Conservation (phyloP, 208 protist species). For the Leishmania braziliensis region DNA sequence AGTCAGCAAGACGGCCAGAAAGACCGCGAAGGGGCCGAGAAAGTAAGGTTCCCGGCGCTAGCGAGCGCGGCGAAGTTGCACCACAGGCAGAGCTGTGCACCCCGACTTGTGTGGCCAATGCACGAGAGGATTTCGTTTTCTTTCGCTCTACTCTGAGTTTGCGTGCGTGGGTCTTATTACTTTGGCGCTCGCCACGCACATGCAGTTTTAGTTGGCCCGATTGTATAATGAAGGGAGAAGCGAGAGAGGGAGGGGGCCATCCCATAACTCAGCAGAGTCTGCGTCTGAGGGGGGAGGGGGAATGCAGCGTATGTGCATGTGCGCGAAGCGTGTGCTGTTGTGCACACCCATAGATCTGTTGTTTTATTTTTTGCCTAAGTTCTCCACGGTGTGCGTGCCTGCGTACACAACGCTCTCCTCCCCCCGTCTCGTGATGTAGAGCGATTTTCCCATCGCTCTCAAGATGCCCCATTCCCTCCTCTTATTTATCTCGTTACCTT, state of each 20-base stretch:
- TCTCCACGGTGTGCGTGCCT: background rate
- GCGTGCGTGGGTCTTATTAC: background rate
- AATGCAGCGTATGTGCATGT: background rate
- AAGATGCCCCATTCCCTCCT: background rate
- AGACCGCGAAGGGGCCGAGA: constrained; percentile 14
- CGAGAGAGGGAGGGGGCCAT: background rate
- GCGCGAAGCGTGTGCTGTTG: background rate
- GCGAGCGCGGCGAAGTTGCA: background rate
- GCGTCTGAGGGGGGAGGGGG: background rate
- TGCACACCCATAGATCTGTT: constrained; percentile 2
- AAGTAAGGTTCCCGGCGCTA: background rate
- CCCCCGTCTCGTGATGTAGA: background rate
- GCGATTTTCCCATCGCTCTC: too few relatives aligned
- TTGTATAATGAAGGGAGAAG: background rate
- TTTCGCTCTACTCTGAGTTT: background rate
- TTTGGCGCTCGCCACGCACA: background rate
- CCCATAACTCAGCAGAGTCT: background rate
- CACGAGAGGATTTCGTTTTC: background rate
- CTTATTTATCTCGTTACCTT: background rate
- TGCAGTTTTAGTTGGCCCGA: background rate
- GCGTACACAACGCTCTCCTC: background rate
- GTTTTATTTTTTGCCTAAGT: background rate
- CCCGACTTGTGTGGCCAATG: background rate
- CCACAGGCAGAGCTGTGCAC: background rate
- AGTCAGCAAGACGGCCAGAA: constrained; percentile 23